Conservation (phyloP, 2,329 filamentous ascomycete genomes). For the Dothistroma septosporum region DNA sequence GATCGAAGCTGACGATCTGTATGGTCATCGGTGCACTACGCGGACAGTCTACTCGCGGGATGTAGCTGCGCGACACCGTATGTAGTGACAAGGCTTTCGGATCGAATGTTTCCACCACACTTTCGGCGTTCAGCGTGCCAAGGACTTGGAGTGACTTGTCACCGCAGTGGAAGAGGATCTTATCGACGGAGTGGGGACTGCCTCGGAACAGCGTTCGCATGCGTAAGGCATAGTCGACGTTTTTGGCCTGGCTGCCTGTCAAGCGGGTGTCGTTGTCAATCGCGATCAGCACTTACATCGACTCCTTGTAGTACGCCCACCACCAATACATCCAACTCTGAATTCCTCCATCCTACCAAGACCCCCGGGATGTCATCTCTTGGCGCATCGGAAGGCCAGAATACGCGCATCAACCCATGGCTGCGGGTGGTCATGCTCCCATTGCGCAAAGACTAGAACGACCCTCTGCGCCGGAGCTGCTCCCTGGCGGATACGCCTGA, state of each 20-base stretch:
- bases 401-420: slow-evolving; percentile 88
- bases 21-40: slow-evolving; percentile 63
- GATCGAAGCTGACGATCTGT: slow-evolving; percentile 84
- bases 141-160: slow-evolving; percentile 79
- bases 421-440: slow-evolving; percentile 63
- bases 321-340: slow-evolving; percentile 82
- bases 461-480: slow-evolving; percentile 88
- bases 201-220: slow-evolving; percentile 78
- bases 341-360: slow-evolving; percentile 94
- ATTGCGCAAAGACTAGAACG: slow-evolving; percentile 64
- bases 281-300: slow-evolving; percentile 58
- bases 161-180: slow-evolving; percentile 81
- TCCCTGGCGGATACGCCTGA: slow-evolving; percentile 90
- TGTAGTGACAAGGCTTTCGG: slow-evolving; percentile 65
- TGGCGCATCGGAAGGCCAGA: slow-evolving; percentile 85
- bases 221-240: slow-evolving; percentile 83
- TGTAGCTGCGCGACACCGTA: slow-evolving; percentile 46
- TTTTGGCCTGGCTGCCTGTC: slow-evolving; percentile 55
- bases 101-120: slow-evolving; percentile 52
- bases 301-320: slow-evolving; percentile 86
- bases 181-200: slow-evolving; percentile 71
- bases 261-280: slow-evolving; percentile 6
- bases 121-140: slow-evolving; percentile 68
- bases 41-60: slow-evolving; percentile 71
- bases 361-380: slow-evolving; percentile 72